Conservation (phyloP, 768 basidiomycete species). For the Cystoderma amianthinum region DNA sequence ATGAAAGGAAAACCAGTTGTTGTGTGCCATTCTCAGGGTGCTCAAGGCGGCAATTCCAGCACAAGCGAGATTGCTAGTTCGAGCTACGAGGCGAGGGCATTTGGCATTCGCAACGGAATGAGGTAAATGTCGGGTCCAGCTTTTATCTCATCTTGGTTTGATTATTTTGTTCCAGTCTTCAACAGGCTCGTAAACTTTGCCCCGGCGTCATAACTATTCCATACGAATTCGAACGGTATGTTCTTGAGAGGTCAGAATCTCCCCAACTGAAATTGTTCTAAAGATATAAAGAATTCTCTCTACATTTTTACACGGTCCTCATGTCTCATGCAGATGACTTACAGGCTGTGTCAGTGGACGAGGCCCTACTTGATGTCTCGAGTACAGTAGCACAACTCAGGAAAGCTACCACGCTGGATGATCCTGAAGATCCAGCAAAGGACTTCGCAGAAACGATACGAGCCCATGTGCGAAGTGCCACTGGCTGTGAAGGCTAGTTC, state of each 20-base stretch:
- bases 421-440: slow-evolving; percentile 54
- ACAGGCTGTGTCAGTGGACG: slow-evolving; percentile 94
- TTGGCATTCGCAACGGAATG: slow-evolving; percentile 61
- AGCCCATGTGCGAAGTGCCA: slow-evolving; percentile 65
- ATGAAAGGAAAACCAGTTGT: slow-evolving; percentile 85
- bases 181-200: slow-evolving; percentile 75
- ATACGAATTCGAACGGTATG: slow-evolving; percentile 86
- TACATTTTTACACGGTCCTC: slow-evolving; percentile 89
- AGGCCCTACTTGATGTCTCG: slow-evolving; percentile 89
- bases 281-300: slow-evolving; percentile 80
- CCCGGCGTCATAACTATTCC: slow-evolving; percentile 71
- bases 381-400: slow-evolving; percentile 39
- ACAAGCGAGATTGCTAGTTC: slow-evolving; percentile 95
- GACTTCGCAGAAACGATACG: slow-evolving; percentile 81
- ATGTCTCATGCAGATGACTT: slow-evolving; percentile 87
- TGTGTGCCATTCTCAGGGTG: slow-evolving; percentile 90
- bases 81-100: slow-evolving; percentile 87
- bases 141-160: not conserved
- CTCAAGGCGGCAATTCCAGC: slow-evolving; percentile 62
- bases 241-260: slow-evolving; percentile 1
- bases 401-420: slow-evolving; percentile 15
- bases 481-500: slow-evolving; percentile 78
- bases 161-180: slow-evolving; percentile 55
- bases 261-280: not conserved
- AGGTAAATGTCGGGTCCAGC: not conserved